Evolutionary conservation across 208 protist genomes (phyloP), one percentile per base, ranked within the genome.

Genomic region (Leishmania gerbilli): DNA sequence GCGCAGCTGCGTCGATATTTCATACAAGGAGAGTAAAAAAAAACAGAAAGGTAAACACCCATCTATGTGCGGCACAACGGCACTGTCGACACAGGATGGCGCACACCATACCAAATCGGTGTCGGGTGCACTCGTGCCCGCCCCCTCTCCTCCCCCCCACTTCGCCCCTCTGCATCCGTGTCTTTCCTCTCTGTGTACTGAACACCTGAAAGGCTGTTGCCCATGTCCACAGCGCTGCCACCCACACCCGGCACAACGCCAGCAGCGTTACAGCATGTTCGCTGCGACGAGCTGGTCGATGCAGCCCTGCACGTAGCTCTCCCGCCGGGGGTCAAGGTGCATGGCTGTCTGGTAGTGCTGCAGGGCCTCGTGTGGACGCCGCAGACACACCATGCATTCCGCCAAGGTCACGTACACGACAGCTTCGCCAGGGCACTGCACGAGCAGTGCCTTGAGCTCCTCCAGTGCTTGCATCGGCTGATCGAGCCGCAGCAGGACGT

Each of bases 341-440:
- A 94, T 91, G 45, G 90, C 97, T 51, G 78, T 87, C 75, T 93
- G 88, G 71, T 95, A 97, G 79, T 91, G 82, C 71, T 84, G 58
- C 51, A 96, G 76, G 49, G 95, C 95, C 60, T 91, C 72, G 19
- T 89, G 80, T 21, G 88, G 69, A 2, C 88, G 71, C 3, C 88
- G 87, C 75, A 93, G 79, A 27, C 84, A 82, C 65, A 92, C 83
- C 79, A 92, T 83, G 72, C 95, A 94, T 79, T 95, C 94, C 51
- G 93, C 97, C 37, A 99, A 86, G 21, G 96, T 88, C 53, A 98
- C 88, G 76, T 98, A 94, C 27, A 99, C 83, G 75, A 92, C 89
- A 37, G 96, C 92, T 83, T 99, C 98, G 67, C 92, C 89, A 3
- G 97, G 96, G 31, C 89, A 94, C n/a, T 87, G 75, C 67, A 90